These are phyloP conservation scores for Garcia nutans DNA, from an alignment of 345 rosid genomes.

Conservation along the genomic window DNA sequence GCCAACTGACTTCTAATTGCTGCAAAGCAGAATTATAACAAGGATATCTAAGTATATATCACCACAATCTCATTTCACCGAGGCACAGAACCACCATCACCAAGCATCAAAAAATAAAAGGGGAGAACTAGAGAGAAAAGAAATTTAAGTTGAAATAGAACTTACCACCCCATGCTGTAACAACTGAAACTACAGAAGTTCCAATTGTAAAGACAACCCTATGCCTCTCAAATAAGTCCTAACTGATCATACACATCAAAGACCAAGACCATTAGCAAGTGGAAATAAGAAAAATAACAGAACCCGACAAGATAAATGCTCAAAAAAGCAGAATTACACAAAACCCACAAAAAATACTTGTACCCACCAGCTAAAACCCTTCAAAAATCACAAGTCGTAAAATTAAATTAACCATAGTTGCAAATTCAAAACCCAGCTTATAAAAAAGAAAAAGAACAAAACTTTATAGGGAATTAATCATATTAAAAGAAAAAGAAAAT, in stretches of 20 bases:
- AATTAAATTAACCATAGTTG: background rate
- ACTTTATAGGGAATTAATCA: background rate
- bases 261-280: background rate
- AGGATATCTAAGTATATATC: background rate
- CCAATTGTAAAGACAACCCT: conserved; percentile 84
- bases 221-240: conserved; percentile 91
- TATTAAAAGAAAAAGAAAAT: background rate
- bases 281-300: background rate
- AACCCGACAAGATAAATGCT: background rate
- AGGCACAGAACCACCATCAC: background rate
- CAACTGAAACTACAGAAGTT: conserved; percentile 89
- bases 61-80: background rate
- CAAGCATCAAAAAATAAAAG: background rate
- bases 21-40: background rate
- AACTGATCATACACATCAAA: conserved; percentile 9
- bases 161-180: conserved; percentile 89
- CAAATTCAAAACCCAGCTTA: background rate
- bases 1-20: background rate
- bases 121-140: background rate
- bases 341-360: background rate
- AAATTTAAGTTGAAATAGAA: background rate
- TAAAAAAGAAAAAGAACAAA: background rate
- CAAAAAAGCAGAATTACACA: background rate
- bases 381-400: too few species aligned
- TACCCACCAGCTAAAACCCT: background rate